These are phyloP conservation scores for Geosmithia morbida DNA, from an alignment of 2,329 filamentous ascomycete species.

Conservation along the genomic window DNA sequence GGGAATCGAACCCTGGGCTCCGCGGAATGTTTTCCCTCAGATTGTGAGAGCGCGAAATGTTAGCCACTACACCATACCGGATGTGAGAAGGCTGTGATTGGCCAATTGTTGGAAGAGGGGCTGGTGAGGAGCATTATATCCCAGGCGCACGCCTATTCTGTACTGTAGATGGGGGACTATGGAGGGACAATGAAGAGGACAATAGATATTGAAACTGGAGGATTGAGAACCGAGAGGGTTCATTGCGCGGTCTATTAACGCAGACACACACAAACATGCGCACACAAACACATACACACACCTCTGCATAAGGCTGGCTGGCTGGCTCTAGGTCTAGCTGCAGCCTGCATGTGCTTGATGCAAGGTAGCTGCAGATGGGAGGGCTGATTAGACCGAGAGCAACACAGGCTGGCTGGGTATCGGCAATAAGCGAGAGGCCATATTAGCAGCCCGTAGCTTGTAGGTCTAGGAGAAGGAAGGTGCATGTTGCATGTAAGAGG, in stretches of 20 bases:
- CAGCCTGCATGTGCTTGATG: neutral
- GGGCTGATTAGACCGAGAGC: neutral
- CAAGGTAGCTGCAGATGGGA: neutral
- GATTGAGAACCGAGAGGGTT: no score
- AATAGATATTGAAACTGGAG: no score
- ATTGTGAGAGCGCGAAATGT: conserved; percentile 17
- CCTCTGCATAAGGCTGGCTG: neutral
- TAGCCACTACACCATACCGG: conserved; percentile 19
- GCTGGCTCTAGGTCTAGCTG: neutral
- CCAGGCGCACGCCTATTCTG: no score
- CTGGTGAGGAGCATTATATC: neutral
- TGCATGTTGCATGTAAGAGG: no score
- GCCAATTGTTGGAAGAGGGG: neutral
- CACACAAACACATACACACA: neutral
- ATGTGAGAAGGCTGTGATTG: conserved; percentile 1
- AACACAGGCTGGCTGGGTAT: neutral
- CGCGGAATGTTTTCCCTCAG: conserved; percentile 5
- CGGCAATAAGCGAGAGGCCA: no score
- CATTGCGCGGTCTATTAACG: no score
- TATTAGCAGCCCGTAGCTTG: no score
- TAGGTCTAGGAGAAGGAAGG: no score
- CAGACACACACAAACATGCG: neutral
- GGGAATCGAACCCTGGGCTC: neutral
- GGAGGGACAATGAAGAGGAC: no score
- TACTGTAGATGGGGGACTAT: no score